A percentile compares a stretch with the other conserved stretches of the same genome.
phyloP scores from a whole-genome alignment of 2,329 filamentous ascomycete species.

The Trichophyton rubrum region DNA sequence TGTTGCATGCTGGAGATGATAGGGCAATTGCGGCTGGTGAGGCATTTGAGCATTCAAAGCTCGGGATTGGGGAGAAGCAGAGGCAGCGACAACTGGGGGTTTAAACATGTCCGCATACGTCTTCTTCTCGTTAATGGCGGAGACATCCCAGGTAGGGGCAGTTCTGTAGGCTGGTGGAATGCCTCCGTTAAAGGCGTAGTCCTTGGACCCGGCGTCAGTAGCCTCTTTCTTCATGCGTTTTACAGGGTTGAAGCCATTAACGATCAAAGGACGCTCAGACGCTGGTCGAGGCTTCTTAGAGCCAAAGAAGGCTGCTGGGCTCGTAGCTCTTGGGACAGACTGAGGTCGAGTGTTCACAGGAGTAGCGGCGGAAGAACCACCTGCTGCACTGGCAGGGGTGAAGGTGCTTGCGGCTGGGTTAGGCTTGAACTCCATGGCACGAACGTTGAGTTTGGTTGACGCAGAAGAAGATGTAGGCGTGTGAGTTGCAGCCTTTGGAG shows the following conservation, averaged over 20 bases:
- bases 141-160: slow-evolving; percentile 66
- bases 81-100: slow-evolving; percentile 44
- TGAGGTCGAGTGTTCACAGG: slow-evolving; percentile 42
- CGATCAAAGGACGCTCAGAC: slow-evolving; percentile 42
- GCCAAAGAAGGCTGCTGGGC: slow-evolving; percentile 48
- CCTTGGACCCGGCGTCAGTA: slow-evolving; percentile 41
- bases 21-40: slow-evolving; percentile 72
- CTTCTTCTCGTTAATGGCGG: slow-evolving; percentile 58
- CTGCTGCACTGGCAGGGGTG: slow-evolving; percentile 52
- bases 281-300: slow-evolving; percentile 57
- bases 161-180: slow-evolving; percentile 77
- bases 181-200: slow-evolving; percentile 67
- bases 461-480: slow-evolving; percentile 43
- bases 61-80: slow-evolving; percentile 59
- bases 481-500: slow-evolving; percentile 33
- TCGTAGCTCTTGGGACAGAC: slow-evolving; percentile 36
- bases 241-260: slow-evolving; percentile 49
- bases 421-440: slow-evolving; percentile 67
- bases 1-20: slow-evolving; percentile 64
- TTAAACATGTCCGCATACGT: slow-evolving; percentile 75
- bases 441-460: slow-evolving; percentile 48
- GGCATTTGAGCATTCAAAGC: slow-evolving; percentile 55
- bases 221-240: slow-evolving; percentile 58
- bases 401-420: slow-evolving; percentile 71
- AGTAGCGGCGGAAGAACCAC: slow-evolving; percentile 59